These are phyloP conservation scores for Aspergillus caelatus DNA, from an alignment of 2,329 filamentous ascomycete species.

Conservation along the genomic window DNA sequence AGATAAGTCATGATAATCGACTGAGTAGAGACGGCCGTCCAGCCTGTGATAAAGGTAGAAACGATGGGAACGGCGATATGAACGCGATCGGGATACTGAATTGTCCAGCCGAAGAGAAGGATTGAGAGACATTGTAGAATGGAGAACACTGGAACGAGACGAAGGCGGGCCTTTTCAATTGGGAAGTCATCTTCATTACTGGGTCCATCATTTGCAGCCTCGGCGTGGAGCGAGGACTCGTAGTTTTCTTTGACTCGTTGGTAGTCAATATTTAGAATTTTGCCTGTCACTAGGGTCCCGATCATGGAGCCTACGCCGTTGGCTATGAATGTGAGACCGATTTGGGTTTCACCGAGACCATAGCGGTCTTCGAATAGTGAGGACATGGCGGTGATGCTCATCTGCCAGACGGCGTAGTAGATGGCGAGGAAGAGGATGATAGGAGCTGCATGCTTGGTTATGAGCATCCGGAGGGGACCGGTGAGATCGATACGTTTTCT, in stretches of 20 bases:
- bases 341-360: slow-evolving; percentile 47
- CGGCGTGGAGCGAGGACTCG: slow-evolving; percentile 15
- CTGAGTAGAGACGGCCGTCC: too few relatives aligned
- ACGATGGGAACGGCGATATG: slow-evolving; percentile 56
- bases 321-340: slow-evolving; percentile 57
- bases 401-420: slow-evolving; percentile 59
- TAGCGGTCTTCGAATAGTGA: slow-evolving; percentile 52
- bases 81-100: slow-evolving; percentile 45
- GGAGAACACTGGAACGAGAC: slow-evolving; percentile 51
- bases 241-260: slow-evolving; percentile 41
- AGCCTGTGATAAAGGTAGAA: slow-evolving; percentile 56
- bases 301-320: slow-evolving; percentile 59
- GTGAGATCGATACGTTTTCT: slow-evolving; percentile 48
- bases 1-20: too few relatives aligned
- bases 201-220: not conserved
- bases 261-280: slow-evolving; percentile 57
- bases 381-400: slow-evolving; percentile 58
- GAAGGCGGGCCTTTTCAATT: slow-evolving; percentile 55
- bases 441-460: slow-evolving; percentile 47
- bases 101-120: slow-evolving; percentile 57
- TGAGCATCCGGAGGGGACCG: slow-evolving; percentile 50
- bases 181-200: slow-evolving; percentile 42
- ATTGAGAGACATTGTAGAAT: slow-evolving; percentile 51
- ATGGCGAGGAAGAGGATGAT: slow-evolving; percentile 54
- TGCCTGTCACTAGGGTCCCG: slow-evolving; percentile 56